Evolutionary conservation across 176 grass and related monocot species (phyloP).

Genomic region (Ampelocalamus luodianensis): DNA sequence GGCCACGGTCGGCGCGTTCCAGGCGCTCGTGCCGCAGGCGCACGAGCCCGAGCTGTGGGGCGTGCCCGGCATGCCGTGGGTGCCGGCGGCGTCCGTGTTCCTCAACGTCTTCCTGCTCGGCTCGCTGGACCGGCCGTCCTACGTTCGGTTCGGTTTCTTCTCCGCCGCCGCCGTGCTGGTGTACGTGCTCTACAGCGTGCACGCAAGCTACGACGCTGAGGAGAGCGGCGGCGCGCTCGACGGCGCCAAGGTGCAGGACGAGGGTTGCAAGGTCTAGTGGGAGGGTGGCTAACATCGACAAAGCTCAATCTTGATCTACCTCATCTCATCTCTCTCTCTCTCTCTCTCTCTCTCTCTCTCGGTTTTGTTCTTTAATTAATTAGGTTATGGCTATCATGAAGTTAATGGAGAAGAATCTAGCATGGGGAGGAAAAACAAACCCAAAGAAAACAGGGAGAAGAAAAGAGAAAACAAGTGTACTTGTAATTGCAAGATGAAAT

Average conservation of each 20-base stretch:
- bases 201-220: conserved; percentile 93
- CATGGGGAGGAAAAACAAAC: not conserved
- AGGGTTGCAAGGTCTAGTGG: conserved; percentile 38
- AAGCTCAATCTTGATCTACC: not conserved
- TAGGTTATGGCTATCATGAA: not conserved
- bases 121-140: conserved; percentile 67
- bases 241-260: conserved; percentile 58
- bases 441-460: not conserved
- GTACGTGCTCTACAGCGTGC: conserved; percentile 86
- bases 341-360: not conserved
- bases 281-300: conserved; percentile 4
- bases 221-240: conserved; percentile 50
- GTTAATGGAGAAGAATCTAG: conserved; percentile 1
- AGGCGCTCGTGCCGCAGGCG: conserved; percentile 70
- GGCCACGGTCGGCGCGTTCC: conserved; percentile 59
- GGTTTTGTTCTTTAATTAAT: not conserved
- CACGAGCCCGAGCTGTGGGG: conserved; percentile 72
- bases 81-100: conserved; percentile 82
- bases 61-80: conserved; percentile 92
- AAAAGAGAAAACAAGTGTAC: not conserved
- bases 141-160: conserved; percentile 78
- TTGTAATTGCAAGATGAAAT: not conserved
- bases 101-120: conserved; percentile 93
- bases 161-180: conserved; percentile 56
- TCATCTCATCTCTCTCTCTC: too few species aligned